phyloP scores from a whole-genome alignment of 768 basidiomycete genomes.

The Pleurotus ostreatus region DNA sequence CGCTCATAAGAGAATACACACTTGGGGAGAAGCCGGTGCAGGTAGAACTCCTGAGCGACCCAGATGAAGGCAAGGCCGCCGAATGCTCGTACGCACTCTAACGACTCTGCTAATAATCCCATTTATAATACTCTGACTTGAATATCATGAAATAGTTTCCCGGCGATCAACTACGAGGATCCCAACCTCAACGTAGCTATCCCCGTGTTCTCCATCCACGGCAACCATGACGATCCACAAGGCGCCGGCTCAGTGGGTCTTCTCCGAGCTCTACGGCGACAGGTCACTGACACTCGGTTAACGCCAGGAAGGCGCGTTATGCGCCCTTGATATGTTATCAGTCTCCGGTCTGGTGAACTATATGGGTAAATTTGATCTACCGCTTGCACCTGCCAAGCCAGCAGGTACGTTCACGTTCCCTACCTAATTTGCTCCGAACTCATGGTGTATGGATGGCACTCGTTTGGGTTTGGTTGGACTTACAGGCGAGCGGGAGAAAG shows the following conservation, averaged over 20 bases:
- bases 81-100: slow-evolving; percentile 68
- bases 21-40: slow-evolving; percentile 86
- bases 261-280: neutral
- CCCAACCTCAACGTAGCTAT: slow-evolving; percentile 91
- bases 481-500: too few species aligned
- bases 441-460: neutral
- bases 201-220: slow-evolving; percentile 99
- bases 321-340: slow-evolving; percentile 91
- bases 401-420: neutral
- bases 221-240: slow-evolving; percentile 99
- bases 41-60: slow-evolving; percentile 89
- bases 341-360: slow-evolving; percentile 94
- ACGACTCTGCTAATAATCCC: neutral
- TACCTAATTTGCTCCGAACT: neutral
- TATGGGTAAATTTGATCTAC: slow-evolving; percentile 94
- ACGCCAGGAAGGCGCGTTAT: slow-evolving; percentile 87
- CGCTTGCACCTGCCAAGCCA: slow-evolving; percentile 35
- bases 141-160: slow-evolving; percentile 57
- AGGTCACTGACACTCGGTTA: neutral
- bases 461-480: too few species aligned
- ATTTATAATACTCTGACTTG: neutral
- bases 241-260: slow-evolving; percentile 81
- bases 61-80: slow-evolving; percentile 81
- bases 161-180: slow-evolving; percentile 96
- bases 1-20: slow-evolving; percentile 86